Percentiles rank a stretch among this genome's conserved stretches.
phyloP scores from a whole-genome alignment of 2,329 filamentous ascomycete genomes.

The Diaporthe sp. region DNA sequence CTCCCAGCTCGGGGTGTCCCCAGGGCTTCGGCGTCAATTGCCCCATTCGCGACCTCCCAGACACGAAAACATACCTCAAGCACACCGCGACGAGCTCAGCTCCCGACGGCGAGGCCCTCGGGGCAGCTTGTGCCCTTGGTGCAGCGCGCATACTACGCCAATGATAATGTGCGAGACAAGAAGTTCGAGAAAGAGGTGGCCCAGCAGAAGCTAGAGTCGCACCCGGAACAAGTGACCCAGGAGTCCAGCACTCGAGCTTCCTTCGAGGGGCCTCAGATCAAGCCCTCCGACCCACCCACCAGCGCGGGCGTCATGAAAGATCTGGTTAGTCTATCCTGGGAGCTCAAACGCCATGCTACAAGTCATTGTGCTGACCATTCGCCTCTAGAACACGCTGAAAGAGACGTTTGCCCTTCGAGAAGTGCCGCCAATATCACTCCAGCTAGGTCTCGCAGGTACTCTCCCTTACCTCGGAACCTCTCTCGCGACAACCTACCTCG shows the following conservation, averaged over 20 bases:
- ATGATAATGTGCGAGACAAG: conserved; percentile 59
- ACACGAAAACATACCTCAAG: conserved; percentile 1
- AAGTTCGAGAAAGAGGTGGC: conserved; percentile 68
- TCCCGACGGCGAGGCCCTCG: background rate
- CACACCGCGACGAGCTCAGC: conserved; percentile 15
- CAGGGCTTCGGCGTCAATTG: conserved; percentile 37
- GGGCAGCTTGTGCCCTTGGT: conserved; percentile 38
- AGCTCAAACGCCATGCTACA: background rate
- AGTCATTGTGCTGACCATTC: background rate
- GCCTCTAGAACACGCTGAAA: conserved; percentile 69
- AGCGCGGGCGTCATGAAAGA: conserved; percentile 57
- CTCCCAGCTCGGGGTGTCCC: conserved; percentile 28
- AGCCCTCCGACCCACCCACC: conserved; percentile 46
- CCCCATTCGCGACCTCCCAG: conserved; percentile 22
- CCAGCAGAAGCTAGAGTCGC: conserved; percentile 67
- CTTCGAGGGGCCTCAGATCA: conserved; percentile 51
- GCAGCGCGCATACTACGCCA: conserved; percentile 45
- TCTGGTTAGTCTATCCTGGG: conserved; percentile 62
- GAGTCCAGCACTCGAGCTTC: conserved; percentile 68
- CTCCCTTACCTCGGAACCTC: conserved; percentile 90
- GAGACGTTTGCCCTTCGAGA: conserved; percentile 75
- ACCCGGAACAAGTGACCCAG: conserved; percentile 71
- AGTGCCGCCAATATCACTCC: conserved; percentile 76
- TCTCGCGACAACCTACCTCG: conserved; percentile 82
- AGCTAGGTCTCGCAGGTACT: conserved; percentile 81